Percentiles rank a stretch among this genome's conserved stretches.
These are phyloP conservation scores for Hypoxylon trugodes DNA, from an alignment of 495 filamentous ascomycete species.

Conservation along the genomic window DNA sequence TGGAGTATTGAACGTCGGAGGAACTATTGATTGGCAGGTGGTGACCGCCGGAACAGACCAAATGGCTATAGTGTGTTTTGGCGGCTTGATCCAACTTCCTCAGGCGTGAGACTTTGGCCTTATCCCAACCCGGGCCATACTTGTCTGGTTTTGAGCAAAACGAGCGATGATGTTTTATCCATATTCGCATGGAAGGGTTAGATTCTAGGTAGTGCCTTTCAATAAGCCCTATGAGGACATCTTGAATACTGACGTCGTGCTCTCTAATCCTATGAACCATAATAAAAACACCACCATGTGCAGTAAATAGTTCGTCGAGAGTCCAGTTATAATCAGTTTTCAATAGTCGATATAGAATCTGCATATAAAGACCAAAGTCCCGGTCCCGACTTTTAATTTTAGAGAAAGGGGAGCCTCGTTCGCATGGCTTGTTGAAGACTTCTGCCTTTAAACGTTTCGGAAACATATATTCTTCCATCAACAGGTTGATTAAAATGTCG, in stretches of 20 bases:
- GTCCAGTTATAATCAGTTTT: conserved; percentile 27
- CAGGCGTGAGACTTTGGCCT: conserved; percentile 31
- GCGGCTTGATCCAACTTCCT: conserved; percentile 7
- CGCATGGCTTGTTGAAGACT: conserved; percentile 16
- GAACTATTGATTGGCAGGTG: conserved; percentile 17
- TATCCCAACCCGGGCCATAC: conserved; percentile 25
- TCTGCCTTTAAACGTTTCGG: conserved; percentile 22
- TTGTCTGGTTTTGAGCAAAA: not conserved
- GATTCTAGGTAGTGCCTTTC: conserved; percentile 47
- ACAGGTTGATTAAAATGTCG: conserved; percentile 48
- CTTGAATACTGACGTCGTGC: not conserved
- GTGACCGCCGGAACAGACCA: conserved; percentile 35
- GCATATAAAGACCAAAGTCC: conserved; percentile 41
- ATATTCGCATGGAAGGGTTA: conserved; percentile 35
- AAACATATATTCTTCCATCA: conserved; percentile 49
- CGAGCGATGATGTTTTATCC: conserved; percentile 18
- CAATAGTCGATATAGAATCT: conserved; percentile 38
- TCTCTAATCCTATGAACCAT: too few species aligned
- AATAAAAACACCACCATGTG: not conserved
- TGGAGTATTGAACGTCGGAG: conserved; percentile 5
- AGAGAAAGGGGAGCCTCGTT: conserved; percentile 3
- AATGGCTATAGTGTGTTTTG: conserved; percentile 15
- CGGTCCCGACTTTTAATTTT: conserved; percentile 29
- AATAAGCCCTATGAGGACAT: conserved; percentile 38
- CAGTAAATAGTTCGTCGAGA: not conserved